Base-by-base conservation (phyloP, 192 early-diverging fungal species). In the Coemansia sp. region DNA sequence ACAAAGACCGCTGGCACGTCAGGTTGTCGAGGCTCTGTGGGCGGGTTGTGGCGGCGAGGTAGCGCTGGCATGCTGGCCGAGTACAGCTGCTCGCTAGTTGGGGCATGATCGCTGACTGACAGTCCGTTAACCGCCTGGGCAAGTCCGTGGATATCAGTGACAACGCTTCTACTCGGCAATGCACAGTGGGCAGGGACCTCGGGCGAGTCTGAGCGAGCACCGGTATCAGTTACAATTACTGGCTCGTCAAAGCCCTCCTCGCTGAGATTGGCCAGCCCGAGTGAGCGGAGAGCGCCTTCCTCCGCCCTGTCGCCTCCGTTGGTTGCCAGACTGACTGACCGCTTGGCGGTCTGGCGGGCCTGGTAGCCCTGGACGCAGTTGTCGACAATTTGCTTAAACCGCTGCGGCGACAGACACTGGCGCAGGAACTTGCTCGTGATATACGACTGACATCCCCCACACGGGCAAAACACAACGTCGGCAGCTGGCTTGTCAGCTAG, bases 221-320 rank as follows among this genome's bases (percentile, higher is more conserved):
- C 59, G 6, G 34, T 42, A 15, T 70, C 55, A 33, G 57, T 69
- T 9, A 64, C 64, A 36, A 68, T 59, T 24, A 76, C 10, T 3
- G 76, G 81, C 29, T 68, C 72, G 62, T 84, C 81, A 61, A 84
- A 78, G 5, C 70, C 81, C 13, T 78, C 70, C 38, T 79, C 74
- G 49, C 43, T 63, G 44, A 15, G 11, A 52, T 62, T 55, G 12
- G 27, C 54, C 54, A 55, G 11, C 16, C 54, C 49, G 8, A 55
- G 54, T 10, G 54, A 15, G 27, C 24, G 54, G 12, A 55, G 22
- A 13, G 20, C 63, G 22, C 20, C 22, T 20, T 44, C 63, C 63
- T 44, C 40, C 27, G 5, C 38, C 5, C 18, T 13, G 22, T 31
- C 63, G 6, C 15, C 31, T 12, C 29, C 55, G 29, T 33, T 59